These are phyloP conservation scores for Penstemon davidsonii DNA, from an alignment of 257 asterid genomes.

Conservation along the genomic window DNA sequence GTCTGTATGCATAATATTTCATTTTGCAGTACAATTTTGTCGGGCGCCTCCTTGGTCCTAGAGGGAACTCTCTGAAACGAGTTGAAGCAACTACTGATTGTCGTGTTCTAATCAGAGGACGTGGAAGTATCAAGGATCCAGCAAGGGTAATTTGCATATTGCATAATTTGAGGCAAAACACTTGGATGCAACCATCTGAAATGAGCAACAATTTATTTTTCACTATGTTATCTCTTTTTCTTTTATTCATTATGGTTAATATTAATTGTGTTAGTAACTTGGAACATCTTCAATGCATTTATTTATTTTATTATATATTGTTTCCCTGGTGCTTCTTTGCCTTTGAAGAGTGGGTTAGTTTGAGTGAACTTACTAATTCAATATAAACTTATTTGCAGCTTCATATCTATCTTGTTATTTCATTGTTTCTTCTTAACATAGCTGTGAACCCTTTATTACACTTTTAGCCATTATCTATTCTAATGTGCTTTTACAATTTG, in stretches of 20 bases:
- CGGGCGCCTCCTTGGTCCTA: constrained; percentile 99
- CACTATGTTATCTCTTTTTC: background rate
- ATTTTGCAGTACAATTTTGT: constrained; percentile 85
- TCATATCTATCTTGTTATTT: constrained; percentile 7
- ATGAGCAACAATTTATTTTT: background rate
- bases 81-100: constrained; percentile 96
- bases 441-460: too few relatives aligned
- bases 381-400: background rate
- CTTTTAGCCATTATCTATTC: background rate
- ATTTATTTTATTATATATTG: too few relatives aligned
- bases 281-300: too few relatives aligned
- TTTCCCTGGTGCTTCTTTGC: background rate
- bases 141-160: constrained; percentile 44
- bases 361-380: background rate
- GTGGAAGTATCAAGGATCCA: constrained; percentile 99
- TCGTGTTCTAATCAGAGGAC: constrained; percentile 95
- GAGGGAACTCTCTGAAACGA: constrained; percentile 97
- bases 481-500: constrained; percentile 3
- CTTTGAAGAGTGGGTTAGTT: background rate
- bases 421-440: background rate
- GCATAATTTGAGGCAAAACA: too few relatives aligned
- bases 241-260: background rate
- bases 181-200: constrained; percentile 18
- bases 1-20: background rate
- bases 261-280: too few relatives aligned